These are phyloP conservation scores for Phytophthora niederhauseri DNA, from an alignment of 352 stramenopile genomes.

Conservation along the genomic window DNA sequence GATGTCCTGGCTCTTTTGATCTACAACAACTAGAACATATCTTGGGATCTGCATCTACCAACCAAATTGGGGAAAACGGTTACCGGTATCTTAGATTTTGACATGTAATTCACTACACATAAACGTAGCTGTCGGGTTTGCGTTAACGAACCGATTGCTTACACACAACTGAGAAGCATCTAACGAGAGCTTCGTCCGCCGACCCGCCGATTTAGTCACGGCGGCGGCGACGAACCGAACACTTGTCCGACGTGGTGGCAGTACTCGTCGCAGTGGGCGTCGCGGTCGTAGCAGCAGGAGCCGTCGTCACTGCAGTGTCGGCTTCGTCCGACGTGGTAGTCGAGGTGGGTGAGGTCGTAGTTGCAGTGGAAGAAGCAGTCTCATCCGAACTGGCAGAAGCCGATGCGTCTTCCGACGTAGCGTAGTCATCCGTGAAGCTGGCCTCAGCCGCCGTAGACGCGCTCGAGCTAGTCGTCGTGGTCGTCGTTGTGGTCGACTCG, in stretches of 20 bases:
- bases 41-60: constrained; percentile 4
- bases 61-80: neutral
- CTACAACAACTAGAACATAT: constrained; percentile 19
- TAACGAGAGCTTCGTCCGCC: neutral
- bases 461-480: constrained; percentile 5
- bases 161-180: neutral
- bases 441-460: constrained; percentile 19
- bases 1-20: constrained; percentile 14
- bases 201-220: constrained; percentile 9
- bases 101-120: neutral
- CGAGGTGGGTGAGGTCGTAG: neutral
- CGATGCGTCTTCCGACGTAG: constrained; percentile 24
- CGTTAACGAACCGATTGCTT: neutral
- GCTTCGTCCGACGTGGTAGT: constrained; percentile 4
- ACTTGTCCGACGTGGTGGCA: constrained; percentile 18
- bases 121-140: neutral
- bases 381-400: constrained; percentile 16
- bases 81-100: too few species aligned
- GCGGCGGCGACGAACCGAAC: constrained; percentile 24
- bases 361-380: neutral
- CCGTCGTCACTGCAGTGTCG: constrained; percentile 5
- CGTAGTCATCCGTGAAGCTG: constrained; percentile 28
- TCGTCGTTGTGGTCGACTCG: constrained; percentile 9
- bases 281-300: constrained; percentile 5
- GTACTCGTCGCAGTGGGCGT: constrained; percentile 13